phyloP scores from a whole-genome alignment of 768 basidiomycete genomes.

The Auricularia auricula-judae region DNA sequence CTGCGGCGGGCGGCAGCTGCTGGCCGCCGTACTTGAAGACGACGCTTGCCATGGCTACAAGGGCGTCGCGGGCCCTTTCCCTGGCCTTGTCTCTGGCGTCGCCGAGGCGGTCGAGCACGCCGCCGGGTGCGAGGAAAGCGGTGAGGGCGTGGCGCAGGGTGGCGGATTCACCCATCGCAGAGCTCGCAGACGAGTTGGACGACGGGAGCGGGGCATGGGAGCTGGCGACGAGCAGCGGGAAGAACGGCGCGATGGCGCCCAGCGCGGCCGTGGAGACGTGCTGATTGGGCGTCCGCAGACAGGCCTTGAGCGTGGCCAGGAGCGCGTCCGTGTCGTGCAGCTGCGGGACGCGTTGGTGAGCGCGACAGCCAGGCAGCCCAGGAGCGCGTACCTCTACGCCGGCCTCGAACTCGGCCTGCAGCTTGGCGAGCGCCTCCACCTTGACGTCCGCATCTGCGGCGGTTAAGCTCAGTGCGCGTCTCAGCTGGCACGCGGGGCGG shows the following conservation, averaged over 20 bases:
- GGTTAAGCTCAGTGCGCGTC: slow-evolving; percentile 7
- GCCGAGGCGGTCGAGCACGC: slow-evolving; percentile 73
- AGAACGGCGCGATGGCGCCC: slow-evolving; percentile 51
- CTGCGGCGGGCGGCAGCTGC: slow-evolving; percentile 32
- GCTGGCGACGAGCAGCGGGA: slow-evolving; percentile 49
- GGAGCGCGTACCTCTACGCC: slow-evolving; percentile 45
- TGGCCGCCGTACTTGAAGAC: slow-evolving; percentile 49
- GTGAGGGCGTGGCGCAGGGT: slow-evolving; percentile 56
- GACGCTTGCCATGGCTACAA: slow-evolving; percentile 65
- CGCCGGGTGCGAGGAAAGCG: slow-evolving; percentile 64
- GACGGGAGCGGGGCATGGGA: slow-evolving; percentile 32
- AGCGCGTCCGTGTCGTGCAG: slow-evolving; percentile 63
- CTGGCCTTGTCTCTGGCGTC: slow-evolving; percentile 63
- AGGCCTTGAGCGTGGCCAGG: slow-evolving; percentile 58
- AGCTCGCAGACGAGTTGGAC: slow-evolving; percentile 35
- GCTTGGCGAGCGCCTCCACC: slow-evolving; percentile 68
- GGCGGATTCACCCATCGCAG: slow-evolving; percentile 37
- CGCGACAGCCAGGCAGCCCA: background rate
- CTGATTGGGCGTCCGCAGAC: slow-evolving; percentile 70
- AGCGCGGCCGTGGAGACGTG: slow-evolving; percentile 72
- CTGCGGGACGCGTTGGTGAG: slow-evolving; percentile 25
- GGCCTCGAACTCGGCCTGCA: slow-evolving; percentile 64
- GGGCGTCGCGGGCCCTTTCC: slow-evolving; percentile 60
- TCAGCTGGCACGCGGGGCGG: slow-evolving; percentile 6
- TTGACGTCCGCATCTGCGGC: slow-evolving; percentile 64